These are phyloP conservation scores for Quercus cerris DNA, from an alignment of 306 rosid genomes.

Conservation along the genomic window DNA sequence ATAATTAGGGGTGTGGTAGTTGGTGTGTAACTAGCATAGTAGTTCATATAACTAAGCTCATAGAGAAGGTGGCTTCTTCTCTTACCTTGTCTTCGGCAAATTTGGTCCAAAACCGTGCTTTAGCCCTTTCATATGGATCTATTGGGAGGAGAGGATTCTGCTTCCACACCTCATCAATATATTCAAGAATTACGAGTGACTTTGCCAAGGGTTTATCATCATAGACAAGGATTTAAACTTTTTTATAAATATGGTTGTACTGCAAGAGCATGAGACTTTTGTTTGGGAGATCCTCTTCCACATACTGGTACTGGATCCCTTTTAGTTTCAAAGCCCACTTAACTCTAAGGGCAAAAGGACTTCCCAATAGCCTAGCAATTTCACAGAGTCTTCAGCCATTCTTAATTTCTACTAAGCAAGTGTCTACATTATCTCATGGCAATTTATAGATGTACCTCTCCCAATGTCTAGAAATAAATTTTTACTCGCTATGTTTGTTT, in stretches of 20 bases:
- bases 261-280: constrained; percentile 42
- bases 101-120: constrained; percentile 45
- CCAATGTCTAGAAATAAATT: too few species aligned
- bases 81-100: constrained; percentile 44
- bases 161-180: constrained; percentile 44
- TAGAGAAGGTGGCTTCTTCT: neutral
- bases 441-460: neutral
- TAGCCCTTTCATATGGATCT: constrained; percentile 41
- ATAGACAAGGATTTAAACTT: constrained; percentile 44
- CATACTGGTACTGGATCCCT: constrained; percentile 28
- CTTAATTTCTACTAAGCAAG: neutral
- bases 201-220: constrained; percentile 36
- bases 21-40: neutral
- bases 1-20: too few species aligned
- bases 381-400: constrained; percentile 33
- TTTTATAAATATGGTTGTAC: constrained; percentile 38
- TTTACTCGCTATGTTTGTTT: too few species aligned
- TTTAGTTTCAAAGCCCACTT: constrained; percentile 44
- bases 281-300: constrained; percentile 39
- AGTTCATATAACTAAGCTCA: neutral
- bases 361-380: constrained; percentile 42
- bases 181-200: constrained; percentile 44
- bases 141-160: constrained; percentile 42
- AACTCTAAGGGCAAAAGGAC: constrained; percentile 34
- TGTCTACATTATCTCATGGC: neutral